These are phyloP conservation scores for Aspergillus alliaceus DNA, from an alignment of 2,329 filamentous ascomycete species.

Conservation along the genomic window DNA sequence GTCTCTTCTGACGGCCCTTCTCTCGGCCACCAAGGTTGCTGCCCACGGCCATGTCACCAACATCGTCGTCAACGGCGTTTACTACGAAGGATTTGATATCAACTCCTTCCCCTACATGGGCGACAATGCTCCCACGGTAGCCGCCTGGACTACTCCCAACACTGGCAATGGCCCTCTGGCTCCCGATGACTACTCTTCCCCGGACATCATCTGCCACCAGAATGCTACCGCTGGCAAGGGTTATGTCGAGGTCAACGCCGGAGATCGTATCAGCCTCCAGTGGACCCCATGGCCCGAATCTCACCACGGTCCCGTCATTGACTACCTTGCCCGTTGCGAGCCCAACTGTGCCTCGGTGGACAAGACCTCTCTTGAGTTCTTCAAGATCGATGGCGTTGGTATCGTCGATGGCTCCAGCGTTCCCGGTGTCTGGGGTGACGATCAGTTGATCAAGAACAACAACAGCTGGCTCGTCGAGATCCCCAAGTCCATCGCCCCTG, in stretches of 20 bases:
- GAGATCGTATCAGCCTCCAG: slow-evolving; percentile 54
- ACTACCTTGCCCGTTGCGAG: slow-evolving; percentile 60
- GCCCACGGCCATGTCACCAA: slow-evolving; percentile 35
- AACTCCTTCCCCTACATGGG: slow-evolving; percentile 28
- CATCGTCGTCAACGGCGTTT: slow-evolving; percentile 38
- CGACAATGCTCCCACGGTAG: slow-evolving; percentile 36
- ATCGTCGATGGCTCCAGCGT: slow-evolving; percentile 43
- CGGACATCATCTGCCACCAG: slow-evolving; percentile 62
- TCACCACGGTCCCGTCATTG: slow-evolving; percentile 62
- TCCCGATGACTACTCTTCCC: slow-evolving; percentile 36
- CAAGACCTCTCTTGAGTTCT: slow-evolving; percentile 54
- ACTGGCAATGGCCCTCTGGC: slow-evolving; percentile 55
- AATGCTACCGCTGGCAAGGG: slow-evolving; percentile 50
- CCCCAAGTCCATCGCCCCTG: slow-evolving; percentile 44
- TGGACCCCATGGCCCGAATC: slow-evolving; percentile 64
- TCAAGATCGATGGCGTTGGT: slow-evolving; percentile 61
- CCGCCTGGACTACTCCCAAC: slow-evolving; percentile 56
- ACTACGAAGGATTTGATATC: slow-evolving; percentile 43
- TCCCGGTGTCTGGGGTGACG: slow-evolving; percentile 54
- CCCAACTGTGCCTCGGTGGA: slow-evolving; percentile 54
- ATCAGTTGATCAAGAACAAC: slow-evolving; percentile 50
- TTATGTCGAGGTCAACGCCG: slow-evolving; percentile 56
- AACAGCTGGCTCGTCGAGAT: slow-evolving; percentile 48
- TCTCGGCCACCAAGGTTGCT: slow-evolving; percentile 31
- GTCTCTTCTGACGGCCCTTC: slow-evolving; percentile 27